These are phyloP conservation scores for Leavenworthia alabamica DNA, from an alignment of 345 rosid species.

Conservation along the genomic window DNA sequence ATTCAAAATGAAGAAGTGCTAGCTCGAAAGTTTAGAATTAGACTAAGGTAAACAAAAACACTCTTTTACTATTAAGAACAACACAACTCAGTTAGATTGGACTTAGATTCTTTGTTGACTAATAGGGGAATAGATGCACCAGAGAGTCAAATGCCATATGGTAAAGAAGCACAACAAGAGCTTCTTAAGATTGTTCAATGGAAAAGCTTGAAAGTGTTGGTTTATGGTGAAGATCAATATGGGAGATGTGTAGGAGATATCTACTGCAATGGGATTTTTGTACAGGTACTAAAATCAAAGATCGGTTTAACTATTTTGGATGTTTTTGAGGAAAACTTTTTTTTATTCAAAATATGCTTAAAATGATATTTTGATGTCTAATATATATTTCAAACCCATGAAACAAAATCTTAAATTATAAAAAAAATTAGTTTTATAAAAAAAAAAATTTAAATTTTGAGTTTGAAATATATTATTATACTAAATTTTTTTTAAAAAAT, in stretches of 20 bases:
- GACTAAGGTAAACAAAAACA: slow-evolving; percentile 53
- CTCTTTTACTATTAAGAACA: not conserved
- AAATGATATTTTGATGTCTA: too few species aligned
- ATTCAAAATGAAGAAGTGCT: slow-evolving; percentile 49
- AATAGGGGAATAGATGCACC: slow-evolving; percentile 93
- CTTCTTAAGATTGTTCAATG: slow-evolving; percentile 53
- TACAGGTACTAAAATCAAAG: too few species aligned
- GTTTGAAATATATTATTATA: too few species aligned
- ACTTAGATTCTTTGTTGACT: slow-evolving; percentile 1
- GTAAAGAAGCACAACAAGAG: slow-evolving; percentile 65
- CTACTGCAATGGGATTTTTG: slow-evolving; percentile 55
- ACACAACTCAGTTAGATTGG: not conserved
- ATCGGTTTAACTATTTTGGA: too few species aligned
- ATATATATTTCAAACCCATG: too few species aligned
- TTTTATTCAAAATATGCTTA: too few species aligned
- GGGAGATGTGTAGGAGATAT: slow-evolving; percentile 59
- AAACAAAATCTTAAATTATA: too few species aligned
- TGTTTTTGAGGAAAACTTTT: too few species aligned
- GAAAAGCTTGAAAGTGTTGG: slow-evolving; percentile 56
- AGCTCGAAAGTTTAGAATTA: slow-evolving; percentile 65
- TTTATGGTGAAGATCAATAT: slow-evolving; percentile 58
- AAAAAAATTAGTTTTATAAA: too few species aligned
- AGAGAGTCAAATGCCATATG: slow-evolving; percentile 68
- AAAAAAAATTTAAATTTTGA: too few species aligned
- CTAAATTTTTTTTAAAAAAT: too few species aligned